A percentile compares a stretch with the other conserved stretches of the same genome.
These are phyloP conservation scores for Dothistroma pini DNA, from an alignment of 2,329 filamentous ascomycete species.

Conservation along the genomic window DNA sequence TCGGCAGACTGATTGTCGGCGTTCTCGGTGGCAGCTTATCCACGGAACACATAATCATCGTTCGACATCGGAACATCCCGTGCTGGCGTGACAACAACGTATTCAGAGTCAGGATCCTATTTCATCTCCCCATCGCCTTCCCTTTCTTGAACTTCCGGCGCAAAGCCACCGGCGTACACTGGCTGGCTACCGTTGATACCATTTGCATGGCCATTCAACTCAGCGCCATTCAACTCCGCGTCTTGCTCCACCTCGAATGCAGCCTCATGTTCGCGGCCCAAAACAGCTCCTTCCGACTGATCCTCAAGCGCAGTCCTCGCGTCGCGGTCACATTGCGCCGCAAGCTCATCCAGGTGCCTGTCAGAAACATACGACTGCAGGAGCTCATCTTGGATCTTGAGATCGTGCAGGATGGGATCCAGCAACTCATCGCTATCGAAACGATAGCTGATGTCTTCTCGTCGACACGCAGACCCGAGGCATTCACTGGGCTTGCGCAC, in stretches of 20 bases:
- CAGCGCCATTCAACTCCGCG: background rate
- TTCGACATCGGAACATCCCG: background rate
- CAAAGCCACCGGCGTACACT: background rate
- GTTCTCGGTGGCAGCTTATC: background rate
- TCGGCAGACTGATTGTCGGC: background rate
- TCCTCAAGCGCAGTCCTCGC: slow-evolving; percentile 6
- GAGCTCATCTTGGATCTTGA: slow-evolving; percentile 66
- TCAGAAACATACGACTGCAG: slow-evolving; percentile 64
- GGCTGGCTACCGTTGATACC: slow-evolving; percentile 2
- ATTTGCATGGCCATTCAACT: background rate
- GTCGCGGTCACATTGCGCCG: slow-evolving; percentile 33
- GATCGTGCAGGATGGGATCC: slow-evolving; percentile 65
- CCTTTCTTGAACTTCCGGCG: background rate
- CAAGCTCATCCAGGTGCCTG: slow-evolving; percentile 68
- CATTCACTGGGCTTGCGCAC: slow-evolving; percentile 30
- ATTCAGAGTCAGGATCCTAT: background rate
- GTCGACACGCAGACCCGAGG: slow-evolving; percentile 55
- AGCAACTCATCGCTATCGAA: slow-evolving; percentile 55
- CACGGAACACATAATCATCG: background rate
- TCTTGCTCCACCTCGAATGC: slow-evolving; percentile 3
- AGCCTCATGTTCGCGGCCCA: background rate
- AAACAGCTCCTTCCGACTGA: background rate
- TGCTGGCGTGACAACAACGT: background rate
- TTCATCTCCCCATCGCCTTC: slow-evolving; percentile 9
- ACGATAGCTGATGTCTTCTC: slow-evolving; percentile 56